Evolutionary conservation across 441 rosid genomes (phyloP).

Genomic region (Erodium texanum): DNA sequence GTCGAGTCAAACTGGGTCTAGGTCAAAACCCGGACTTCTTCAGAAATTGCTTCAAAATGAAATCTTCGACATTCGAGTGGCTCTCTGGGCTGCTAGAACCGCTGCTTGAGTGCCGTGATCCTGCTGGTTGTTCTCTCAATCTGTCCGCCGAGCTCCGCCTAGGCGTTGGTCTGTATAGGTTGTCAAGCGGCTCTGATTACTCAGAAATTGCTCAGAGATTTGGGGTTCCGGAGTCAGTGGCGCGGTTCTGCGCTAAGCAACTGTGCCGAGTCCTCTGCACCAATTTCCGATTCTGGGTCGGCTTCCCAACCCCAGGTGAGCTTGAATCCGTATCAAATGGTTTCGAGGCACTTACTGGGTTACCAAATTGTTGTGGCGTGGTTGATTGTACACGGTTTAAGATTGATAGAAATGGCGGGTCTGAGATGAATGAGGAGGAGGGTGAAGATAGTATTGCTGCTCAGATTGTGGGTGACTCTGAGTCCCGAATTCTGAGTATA

Average conservation of each 20-base stretch:
- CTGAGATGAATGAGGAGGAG: conserved; percentile 1
- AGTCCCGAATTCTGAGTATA: conserved; percentile 41
- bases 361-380: conserved; percentile 52
- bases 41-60: too few relatives aligned
- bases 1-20: not conserved
- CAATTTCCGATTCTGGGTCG: conserved; percentile 49
- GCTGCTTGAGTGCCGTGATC: too few relatives aligned
- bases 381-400: conserved; percentile 34
- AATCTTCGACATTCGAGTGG: too few relatives aligned
- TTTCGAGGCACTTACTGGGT: conserved; percentile 33
- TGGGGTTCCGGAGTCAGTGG: conserved; percentile 41
- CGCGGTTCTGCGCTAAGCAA: conserved; percentile 45
- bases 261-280: too few relatives aligned
- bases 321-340: conserved; percentile 31
- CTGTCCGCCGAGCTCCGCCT: not conserved
- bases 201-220: conserved; percentile 19
- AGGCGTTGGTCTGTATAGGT: not conserved
- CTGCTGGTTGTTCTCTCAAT: not conserved
- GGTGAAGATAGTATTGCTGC: conserved; percentile 28
- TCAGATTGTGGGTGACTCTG: conserved; percentile 53
- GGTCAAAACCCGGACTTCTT: conserved; percentile 12
- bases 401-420: conserved; percentile 17
- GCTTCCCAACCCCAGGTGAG: conserved; percentile 39
- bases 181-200: too few relatives aligned
- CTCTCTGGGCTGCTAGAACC: too few relatives aligned